phyloP scores from a whole-genome alignment of 345 rosid genomes.

The Gossypium sturtianum region DNA sequence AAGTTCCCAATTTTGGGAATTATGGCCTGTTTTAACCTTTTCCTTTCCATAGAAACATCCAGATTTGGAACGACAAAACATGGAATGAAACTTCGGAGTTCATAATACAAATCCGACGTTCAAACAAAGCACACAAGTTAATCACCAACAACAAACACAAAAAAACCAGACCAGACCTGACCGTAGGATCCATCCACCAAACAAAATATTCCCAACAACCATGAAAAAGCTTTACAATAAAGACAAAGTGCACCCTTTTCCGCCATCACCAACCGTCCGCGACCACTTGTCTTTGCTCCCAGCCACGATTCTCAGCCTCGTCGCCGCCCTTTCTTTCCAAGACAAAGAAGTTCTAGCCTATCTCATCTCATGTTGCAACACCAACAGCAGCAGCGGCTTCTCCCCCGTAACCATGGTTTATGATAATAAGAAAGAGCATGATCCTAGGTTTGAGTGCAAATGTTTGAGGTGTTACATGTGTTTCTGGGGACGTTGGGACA shows the following conservation, averaged over 20 bases:
- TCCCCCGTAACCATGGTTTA: constrained; percentile 5
- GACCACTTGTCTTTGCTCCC: constrained; percentile 49
- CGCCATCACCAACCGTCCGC: constrained; percentile 14
- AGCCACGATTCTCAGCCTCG: constrained; percentile 38
- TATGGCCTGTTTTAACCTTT: no score
- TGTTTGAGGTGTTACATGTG: constrained; percentile 70
- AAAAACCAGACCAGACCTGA: not conserved
- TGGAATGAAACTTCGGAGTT: not conserved
- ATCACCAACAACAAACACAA: not conserved
- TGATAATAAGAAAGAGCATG: constrained; percentile 24
- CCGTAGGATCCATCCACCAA: not conserved
- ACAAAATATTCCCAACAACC: not conserved
- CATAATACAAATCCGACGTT: not conserved
- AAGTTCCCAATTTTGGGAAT: no score
- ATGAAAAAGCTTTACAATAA: constrained; percentile 50
- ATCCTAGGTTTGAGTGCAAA: constrained; percentile 48
- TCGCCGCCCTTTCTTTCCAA: constrained; percentile 36
- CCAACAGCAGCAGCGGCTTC: not conserved
- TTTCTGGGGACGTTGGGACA: constrained; percentile 78
- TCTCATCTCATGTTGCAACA: constrained; percentile 25
- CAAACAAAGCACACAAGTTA: not conserved
- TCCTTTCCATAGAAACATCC: not conserved
- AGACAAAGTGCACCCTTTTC: constrained; percentile 42
- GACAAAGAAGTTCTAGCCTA: constrained; percentile 42
- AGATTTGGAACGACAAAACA: not conserved